A percentile compares a stretch with the other conserved stretches of the same genome.
phyloP scores from a whole-genome alignment of 345 rosid genomes.

The Populus deltoides region DNA sequence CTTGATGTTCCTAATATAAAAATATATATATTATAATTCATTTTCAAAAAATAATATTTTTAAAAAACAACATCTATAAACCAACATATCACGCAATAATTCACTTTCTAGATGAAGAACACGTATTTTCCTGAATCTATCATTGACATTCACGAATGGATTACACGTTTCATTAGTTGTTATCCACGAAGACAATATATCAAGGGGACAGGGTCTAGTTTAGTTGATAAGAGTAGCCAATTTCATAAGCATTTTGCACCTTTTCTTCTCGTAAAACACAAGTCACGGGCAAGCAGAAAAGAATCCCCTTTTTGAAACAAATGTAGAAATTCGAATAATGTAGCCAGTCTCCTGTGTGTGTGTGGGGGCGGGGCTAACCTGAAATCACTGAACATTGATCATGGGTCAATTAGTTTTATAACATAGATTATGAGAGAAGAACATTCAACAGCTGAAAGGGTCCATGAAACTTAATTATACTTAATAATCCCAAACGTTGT shows the following conservation, averaged over 20 bases:
- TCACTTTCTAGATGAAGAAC: background rate
- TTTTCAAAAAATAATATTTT: no score
- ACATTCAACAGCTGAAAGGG: background rate
- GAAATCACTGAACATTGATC: background rate
- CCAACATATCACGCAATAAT: no score
- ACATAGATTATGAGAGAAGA: background rate
- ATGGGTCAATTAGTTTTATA: background rate
- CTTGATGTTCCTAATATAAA: no score
- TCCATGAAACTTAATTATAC: background rate
- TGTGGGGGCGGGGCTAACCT: background rate
- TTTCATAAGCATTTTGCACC: background rate
- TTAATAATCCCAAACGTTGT: background rate
- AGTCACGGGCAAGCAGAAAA: background rate
- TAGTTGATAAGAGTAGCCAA: background rate
- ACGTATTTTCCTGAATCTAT: background rate
- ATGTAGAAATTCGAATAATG: background rate
- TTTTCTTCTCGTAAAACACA: background rate
- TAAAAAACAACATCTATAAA: no score
- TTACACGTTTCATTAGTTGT: background rate
- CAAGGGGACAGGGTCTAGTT: background rate
- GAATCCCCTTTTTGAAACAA: no score
- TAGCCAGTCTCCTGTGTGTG: no score
- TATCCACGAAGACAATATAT: background rate
- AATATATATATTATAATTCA: no score
- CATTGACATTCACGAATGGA: background rate